Percentiles rank a stretch among this genome's conserved stretches.
phyloP scores from a whole-genome alignment of 2,329 filamentous ascomycete genomes.

The Boeremia exigua region DNA sequence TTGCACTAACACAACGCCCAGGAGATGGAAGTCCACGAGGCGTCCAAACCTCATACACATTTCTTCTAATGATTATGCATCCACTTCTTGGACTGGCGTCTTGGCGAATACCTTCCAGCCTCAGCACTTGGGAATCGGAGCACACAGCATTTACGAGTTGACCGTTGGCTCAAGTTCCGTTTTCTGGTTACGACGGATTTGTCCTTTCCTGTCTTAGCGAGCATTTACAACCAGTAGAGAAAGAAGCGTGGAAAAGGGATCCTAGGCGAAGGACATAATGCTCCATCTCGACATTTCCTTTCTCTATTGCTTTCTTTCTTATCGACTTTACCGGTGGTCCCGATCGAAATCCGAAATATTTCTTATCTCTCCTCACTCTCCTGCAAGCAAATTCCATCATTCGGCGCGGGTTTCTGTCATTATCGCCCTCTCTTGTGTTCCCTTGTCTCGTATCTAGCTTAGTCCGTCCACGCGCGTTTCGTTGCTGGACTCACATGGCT shows the following conservation, averaged over 20 bases:
- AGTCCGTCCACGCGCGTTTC: constrained; percentile 19
- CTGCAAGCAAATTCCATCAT: constrained; percentile 24
- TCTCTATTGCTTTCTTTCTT: constrained; percentile 31
- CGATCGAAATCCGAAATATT: constrained; percentile 27
- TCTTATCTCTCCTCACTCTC: constrained; percentile 27
- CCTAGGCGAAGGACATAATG: constrained; percentile 28
- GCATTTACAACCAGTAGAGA: constrained; percentile 48
- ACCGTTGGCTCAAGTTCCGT: constrained; percentile 45
- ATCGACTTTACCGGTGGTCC: constrained; percentile 32
- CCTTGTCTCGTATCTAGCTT: constrained; percentile 30
- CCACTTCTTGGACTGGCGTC: constrained; percentile 50
- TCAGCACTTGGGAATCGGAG: constrained; percentile 45
- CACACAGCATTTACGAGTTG: constrained; percentile 51
- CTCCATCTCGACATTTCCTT: constrained; percentile 36
- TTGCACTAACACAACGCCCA: constrained; percentile 57
- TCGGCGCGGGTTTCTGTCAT: constrained; percentile 29
- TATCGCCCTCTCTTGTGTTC: constrained; percentile 20
- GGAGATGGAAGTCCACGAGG: constrained; percentile 99
- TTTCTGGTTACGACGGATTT: constrained; percentile 50
- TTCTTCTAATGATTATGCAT: constrained; percentile 80
- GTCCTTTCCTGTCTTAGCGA: constrained; percentile 50
- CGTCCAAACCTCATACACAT: constrained; percentile 98
- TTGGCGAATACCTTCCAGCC: constrained; percentile 47
- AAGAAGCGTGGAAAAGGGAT: constrained; percentile 32
- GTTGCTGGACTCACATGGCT: constrained; percentile 33